Base-by-base conservation (phyloP, 75 land plant species). In the Pinus tabuliformis region DNA sequence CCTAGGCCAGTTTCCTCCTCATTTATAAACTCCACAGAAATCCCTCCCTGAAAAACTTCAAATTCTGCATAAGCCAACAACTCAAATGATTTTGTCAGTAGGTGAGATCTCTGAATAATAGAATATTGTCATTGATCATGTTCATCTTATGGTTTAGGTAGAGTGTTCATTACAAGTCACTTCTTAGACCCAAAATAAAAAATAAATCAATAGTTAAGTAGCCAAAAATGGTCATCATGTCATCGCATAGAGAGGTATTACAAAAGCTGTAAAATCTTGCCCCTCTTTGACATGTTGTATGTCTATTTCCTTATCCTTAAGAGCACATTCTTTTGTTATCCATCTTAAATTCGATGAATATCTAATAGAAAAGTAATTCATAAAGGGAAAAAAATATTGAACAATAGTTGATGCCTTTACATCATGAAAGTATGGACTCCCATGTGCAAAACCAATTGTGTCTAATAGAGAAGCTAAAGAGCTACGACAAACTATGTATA, bases 1-100 rank as follows among this genome's bases (percentile, higher is more conserved):
- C 99, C 96, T 65, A 92, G 96, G 13, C 99, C 99, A 45, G 94
- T 93, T 3, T 96, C 99, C 79, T 93, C 96, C 83, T 96, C 96
- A 63, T 92, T 86, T 75, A 87, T 88, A 84, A 96, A 96, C 78
- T 91, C 94, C 84, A 96, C 84, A 37, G 86, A 93, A 70, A 96
- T 65, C 13, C 91, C 99, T 73, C 80, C 81, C 49, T 83, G 92
- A 70, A 96, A 58, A 1, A 77, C 63, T 8, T 82, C 88, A 70
- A 87, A 75, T 3, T 87, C 84, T n/a, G 87, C 94, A 57, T 78
- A 80, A 56, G 75, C 72, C 26, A 93, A 77, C 74, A 85, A 86
- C 63, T 85, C 88, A 77, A 89, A 91, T 26, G 93, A 91, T 39
- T 89, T 88, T 15, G 77, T 81, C 70, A 91, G 80, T 56, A 93